Percentiles rank a stretch among this genome's conserved stretches.
These are phyloP conservation scores for Leccinum griseonigrum DNA, from an alignment of 1,284 basidiomycete genomes.

Conservation along the genomic window DNA sequence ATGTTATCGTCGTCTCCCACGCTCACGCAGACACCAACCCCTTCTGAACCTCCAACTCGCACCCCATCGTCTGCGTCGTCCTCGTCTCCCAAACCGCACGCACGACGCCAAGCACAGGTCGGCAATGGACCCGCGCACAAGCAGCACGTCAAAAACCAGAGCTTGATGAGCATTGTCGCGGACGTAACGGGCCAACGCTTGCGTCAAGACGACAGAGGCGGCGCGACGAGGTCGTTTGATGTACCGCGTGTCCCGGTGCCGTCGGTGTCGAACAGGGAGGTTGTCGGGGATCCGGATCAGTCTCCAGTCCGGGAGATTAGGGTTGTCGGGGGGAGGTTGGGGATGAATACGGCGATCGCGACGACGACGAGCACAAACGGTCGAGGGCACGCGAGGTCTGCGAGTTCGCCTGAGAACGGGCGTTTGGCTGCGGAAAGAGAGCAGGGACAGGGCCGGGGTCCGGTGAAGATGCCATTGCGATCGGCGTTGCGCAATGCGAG, in stretches of 20 bases:
- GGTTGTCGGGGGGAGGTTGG: too few species aligned
- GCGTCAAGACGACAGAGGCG: not conserved
- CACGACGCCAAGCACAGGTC: not conserved
- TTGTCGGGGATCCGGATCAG: too few species aligned
- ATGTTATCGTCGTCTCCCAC: too few species aligned
- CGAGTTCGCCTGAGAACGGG: slow-evolving; percentile 3
- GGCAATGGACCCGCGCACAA: not conserved
- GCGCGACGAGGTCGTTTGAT: not conserved
- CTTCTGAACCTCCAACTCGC: too few species aligned
- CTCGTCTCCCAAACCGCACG: not conserved
- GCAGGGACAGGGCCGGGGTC: slow-evolving; percentile 9
- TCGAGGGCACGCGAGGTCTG: not conserved
- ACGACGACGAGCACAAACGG: not conserved
- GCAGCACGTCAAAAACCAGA: slow-evolving; percentile 24
- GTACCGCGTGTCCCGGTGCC: slow-evolving; percentile 41
- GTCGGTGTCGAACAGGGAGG: slow-evolving; percentile 22
- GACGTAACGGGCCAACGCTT: slow-evolving; percentile 40
- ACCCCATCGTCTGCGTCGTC: not conserved
- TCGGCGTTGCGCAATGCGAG: slow-evolving; percentile 60
- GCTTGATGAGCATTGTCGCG: slow-evolving; percentile 68
- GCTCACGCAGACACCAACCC: too few species aligned
- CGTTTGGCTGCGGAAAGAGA: not conserved
- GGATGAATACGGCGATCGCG: too few species aligned
- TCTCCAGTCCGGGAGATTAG: too few species aligned
- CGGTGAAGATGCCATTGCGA: slow-evolving; percentile 48